Evolutionary conservation across 2,329 filamentous ascomycete species (phyloP).

Genomic region (Colletotrichum shisoi): DNA sequence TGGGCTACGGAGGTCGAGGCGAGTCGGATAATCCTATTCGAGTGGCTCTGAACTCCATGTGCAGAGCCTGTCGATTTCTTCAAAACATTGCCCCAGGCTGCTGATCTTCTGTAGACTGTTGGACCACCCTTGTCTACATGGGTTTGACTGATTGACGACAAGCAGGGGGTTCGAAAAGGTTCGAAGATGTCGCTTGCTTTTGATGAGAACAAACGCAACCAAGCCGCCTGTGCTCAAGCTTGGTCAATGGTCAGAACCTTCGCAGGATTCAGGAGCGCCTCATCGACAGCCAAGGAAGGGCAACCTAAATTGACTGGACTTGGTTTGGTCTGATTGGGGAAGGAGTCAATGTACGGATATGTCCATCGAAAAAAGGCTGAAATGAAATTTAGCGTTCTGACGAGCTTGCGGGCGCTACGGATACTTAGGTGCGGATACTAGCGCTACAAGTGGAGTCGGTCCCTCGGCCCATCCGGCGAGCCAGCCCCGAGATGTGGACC

Average conservation of each 20-base stretch:
- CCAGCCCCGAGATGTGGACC: background rate
- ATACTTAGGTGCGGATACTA: background rate
- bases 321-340: background rate
- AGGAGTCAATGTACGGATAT: background rate
- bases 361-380: slow-evolving; percentile 12
- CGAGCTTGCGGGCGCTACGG: slow-evolving; percentile 5
- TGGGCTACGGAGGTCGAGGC: slow-evolving; percentile 1
- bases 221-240: slow-evolving; percentile 12
- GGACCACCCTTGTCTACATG: background rate
- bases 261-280: background rate
- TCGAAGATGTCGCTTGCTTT: too few relatives aligned
- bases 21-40: slow-evolving; percentile 9
- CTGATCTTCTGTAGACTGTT: background rate
- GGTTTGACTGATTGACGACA: background rate
- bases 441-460: background rate
- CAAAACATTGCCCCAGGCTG: background rate
- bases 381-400: background rate
- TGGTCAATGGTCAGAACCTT: background rate
- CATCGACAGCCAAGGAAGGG: background rate
- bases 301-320: background rate
- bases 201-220: background rate
- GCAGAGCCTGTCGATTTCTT: background rate
- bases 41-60: background rate
- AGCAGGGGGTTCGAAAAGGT: slow-evolving; percentile 1
- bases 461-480: slow-evolving; percentile 2